Evolutionary conservation across 2,329 filamentous ascomycete genomes (phyloP).

Genomic region (Pseudogymnoascus sp.): DNA sequence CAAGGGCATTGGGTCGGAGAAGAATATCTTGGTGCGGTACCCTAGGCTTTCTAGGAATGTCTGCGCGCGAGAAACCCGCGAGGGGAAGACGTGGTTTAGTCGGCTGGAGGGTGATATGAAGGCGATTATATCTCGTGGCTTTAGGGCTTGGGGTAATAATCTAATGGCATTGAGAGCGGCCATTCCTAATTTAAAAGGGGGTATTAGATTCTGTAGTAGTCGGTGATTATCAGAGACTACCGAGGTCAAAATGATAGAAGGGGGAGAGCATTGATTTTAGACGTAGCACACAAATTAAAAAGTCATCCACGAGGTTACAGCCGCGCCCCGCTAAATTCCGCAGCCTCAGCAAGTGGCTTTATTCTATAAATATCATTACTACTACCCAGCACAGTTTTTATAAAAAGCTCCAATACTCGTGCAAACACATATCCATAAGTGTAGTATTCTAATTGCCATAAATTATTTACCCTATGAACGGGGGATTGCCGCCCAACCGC

Average conservation of each 20-base stretch:
- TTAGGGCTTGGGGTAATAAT: constrained; percentile 18
- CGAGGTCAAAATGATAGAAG: not conserved
- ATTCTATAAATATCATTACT: not conserved
- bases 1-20: constrained; percentile 7
- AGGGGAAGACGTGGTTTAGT: constrained; percentile 22
- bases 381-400: not conserved
- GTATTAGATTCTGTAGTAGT: not conserved
- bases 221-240: not conserved
- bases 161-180: not conserved
- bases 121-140: constrained; percentile 26
- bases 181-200: not conserved
- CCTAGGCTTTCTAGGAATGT: constrained; percentile 16
- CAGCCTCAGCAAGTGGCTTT: not conserved
- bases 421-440: not conserved
- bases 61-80: constrained; percentile 15
- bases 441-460: not conserved
- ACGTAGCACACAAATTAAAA: not conserved
- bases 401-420: not conserved
- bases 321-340: no score
- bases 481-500: not conserved
- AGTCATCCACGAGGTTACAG: not conserved
- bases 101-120: constrained; percentile 27
- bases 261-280: not conserved
- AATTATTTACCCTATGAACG: not conserved
- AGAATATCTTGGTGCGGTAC: constrained; percentile 20